A percentile compares a stretch with the other conserved stretches of the same genome.
These are phyloP conservation scores for Rhododendron griersonianum DNA, from an alignment of 148 eudicot genomes.

Conservation along the genomic window DNA sequence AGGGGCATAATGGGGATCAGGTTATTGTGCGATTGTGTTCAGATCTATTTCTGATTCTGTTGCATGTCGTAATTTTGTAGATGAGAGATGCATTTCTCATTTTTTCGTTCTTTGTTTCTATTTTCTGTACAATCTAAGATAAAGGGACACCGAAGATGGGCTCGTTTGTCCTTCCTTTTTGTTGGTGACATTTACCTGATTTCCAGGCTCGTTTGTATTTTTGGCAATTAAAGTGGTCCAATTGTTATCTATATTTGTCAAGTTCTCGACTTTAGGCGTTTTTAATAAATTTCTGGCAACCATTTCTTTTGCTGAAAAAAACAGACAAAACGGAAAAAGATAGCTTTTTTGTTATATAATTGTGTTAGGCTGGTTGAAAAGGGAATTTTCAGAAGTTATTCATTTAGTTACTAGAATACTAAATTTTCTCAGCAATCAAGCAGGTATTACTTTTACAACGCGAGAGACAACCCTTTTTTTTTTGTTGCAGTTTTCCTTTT, in stretches of 20 bases:
- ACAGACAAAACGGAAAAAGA: not conserved
- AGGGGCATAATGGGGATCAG: not conserved
- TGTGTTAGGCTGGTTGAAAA: not conserved
- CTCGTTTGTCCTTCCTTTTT: not conserved
- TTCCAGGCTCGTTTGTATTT: not conserved
- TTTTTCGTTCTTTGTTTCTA: not conserved
- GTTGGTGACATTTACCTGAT: not conserved
- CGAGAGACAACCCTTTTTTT: not conserved
- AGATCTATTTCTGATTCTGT: constrained; percentile 10
- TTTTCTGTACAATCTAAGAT: not conserved
- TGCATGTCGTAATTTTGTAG: not conserved
- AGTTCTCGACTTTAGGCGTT: not conserved
- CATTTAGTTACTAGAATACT: not conserved
- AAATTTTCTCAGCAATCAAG: not conserved
- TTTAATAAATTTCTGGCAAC: not conserved
- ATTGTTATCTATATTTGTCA: not conserved
- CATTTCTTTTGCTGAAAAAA: not conserved
- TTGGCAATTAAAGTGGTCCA: not conserved
- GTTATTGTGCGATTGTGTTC: not conserved
- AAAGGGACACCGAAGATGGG: too few species aligned
- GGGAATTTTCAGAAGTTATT: not conserved
- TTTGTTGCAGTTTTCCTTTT: not conserved
- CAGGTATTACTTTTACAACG: not conserved
- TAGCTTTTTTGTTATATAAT: not conserved
- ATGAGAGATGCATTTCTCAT: not conserved